These are phyloP conservation scores for Starmera amethionina DNA, from an alignment of 805 yeast species.

Conservation along the genomic window DNA sequence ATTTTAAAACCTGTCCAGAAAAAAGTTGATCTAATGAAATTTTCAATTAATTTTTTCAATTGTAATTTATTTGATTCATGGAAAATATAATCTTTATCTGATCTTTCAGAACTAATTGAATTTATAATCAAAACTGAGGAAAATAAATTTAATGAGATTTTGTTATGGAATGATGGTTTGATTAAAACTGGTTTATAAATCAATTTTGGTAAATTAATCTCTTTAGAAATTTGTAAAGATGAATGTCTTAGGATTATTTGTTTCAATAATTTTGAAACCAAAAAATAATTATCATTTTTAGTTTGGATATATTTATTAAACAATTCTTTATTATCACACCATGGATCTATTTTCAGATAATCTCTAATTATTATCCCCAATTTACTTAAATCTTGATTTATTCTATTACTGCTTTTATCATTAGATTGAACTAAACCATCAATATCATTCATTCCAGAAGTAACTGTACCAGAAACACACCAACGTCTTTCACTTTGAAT, in stretches of 20 bases:
- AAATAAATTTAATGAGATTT: conserved; percentile 51
- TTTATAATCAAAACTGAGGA: conserved; percentile 60
- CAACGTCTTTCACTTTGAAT: conserved; percentile 53
- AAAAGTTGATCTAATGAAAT: conserved; percentile 57
- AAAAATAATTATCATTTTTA: conserved; percentile 29
- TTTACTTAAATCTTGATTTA: conserved; percentile 38
- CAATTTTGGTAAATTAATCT: conserved; percentile 47
- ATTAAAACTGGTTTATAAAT: conserved; percentile 49
- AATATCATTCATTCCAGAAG: conserved; percentile 42
- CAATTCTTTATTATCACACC: conserved; percentile 32
- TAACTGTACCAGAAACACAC: conserved; percentile 74
- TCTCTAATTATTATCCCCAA: conserved; percentile 43
- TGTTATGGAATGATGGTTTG: conserved; percentile 56
- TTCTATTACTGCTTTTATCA: too few relatives aligned
- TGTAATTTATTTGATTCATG: conserved; percentile 47
- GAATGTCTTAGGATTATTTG: conserved; percentile 49
- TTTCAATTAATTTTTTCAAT: conserved; percentile 45
- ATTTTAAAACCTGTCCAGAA: conserved; percentile 68
- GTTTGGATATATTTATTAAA: conserved; percentile 35
- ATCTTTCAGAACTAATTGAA: conserved; percentile 64
- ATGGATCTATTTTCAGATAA: conserved; percentile 52
- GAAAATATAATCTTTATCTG: conserved; percentile 63
- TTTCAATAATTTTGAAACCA: conserved; percentile 32
- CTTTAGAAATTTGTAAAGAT: conserved; percentile 41
- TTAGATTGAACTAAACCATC: too few relatives aligned